Conservation (phyloP, 2,329 filamentous ascomycete genomes). For the Huntiella savannae region DNA sequence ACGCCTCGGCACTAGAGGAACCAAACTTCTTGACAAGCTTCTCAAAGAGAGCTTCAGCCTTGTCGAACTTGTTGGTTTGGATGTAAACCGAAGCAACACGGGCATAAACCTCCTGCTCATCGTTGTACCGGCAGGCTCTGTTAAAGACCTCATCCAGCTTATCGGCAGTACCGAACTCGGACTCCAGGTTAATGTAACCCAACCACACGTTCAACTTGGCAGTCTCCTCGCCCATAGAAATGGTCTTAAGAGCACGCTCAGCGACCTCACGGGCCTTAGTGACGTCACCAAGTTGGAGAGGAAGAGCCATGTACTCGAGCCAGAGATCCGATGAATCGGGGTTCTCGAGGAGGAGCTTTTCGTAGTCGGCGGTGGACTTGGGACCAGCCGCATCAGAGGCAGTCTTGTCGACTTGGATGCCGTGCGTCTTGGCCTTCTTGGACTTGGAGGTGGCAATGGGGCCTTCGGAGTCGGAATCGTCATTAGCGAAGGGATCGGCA, state of each 20-base stretch:
- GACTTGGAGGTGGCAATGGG: constrained; percentile 54
- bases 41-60: constrained; percentile 79
- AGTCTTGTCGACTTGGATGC: constrained; percentile 72
- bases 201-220: constrained; percentile 96
- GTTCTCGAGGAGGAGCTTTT: constrained; percentile 76
- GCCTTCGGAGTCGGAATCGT: constrained; percentile 29
- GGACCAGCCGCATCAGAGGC: constrained; percentile 84
- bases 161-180: constrained; percentile 70
- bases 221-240: constrained; percentile 74
- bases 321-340: constrained; percentile 86
- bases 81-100: constrained; percentile 88
- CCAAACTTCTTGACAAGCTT: constrained; percentile 77
- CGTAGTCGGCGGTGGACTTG: constrained; percentile 79
- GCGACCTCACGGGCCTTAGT: constrained; percentile 76
- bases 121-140: constrained; percentile 83
- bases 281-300: constrained; percentile 78
- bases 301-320: constrained; percentile 98
- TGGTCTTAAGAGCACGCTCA: constrained; percentile 75
- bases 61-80: constrained; percentile 68
- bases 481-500: constrained; percentile 46
- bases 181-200: constrained; percentile 83
- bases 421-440: constrained; percentile 30
- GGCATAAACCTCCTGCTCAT: constrained; percentile 75
- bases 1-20: constrained; percentile 58
- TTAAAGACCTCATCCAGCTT: constrained; percentile 73